A percentile compares a stretch with the other conserved stretches of the same genome.
These are phyloP conservation scores for Luffa acutangula DNA, from an alignment of 306 rosid genomes.

Conservation along the genomic window DNA sequence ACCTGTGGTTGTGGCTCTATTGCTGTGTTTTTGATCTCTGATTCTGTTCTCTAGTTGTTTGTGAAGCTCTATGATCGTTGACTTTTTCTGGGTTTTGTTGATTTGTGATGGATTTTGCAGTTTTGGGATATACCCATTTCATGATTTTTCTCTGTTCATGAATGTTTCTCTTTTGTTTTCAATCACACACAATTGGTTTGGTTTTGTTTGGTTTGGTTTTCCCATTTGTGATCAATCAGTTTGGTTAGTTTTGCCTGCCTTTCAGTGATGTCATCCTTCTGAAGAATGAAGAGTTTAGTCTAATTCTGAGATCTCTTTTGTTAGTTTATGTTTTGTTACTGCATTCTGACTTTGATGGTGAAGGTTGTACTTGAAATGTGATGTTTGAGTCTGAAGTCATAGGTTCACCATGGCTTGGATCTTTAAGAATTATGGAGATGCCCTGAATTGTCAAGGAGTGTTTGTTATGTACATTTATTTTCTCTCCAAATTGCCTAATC, in stretches of 20 bases:
- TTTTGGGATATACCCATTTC: not conserved
- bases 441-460: not conserved
- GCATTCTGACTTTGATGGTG: constrained; percentile 1
- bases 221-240: not conserved
- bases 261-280: not conserved
- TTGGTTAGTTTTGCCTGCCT: not conserved
- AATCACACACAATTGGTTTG: not conserved
- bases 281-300: not conserved
- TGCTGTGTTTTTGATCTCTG: not conserved
- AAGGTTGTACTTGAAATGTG: not conserved
- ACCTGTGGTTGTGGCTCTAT: not conserved
- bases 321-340: not conserved
- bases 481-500: not conserved
- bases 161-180: not conserved
- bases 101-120: not conserved
- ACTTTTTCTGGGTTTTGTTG: not conserved
- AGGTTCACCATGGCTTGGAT: not conserved
- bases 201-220: not conserved
- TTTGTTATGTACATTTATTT: not conserved
- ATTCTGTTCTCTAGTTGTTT: not conserved
- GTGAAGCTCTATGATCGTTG: not conserved
- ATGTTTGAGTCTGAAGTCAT: not conserved
- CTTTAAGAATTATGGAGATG: not conserved
- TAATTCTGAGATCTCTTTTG: not conserved
- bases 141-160: not conserved